These are phyloP conservation scores for Candida alai DNA, from an alignment of 805 yeast species.

Conservation along the genomic window DNA sequence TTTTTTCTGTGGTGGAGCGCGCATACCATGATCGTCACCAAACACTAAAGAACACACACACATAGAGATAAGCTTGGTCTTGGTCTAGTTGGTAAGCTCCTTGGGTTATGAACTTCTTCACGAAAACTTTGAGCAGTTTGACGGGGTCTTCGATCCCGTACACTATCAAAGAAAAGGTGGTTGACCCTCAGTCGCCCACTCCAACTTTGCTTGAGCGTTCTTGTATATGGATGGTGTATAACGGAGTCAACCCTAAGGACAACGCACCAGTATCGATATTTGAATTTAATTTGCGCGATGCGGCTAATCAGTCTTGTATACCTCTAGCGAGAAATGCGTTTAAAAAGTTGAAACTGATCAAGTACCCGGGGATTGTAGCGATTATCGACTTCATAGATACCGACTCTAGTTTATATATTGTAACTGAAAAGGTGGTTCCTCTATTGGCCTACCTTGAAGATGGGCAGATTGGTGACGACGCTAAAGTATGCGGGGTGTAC, in stretches of 20 bases:
- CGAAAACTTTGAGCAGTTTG: slow-evolving; percentile 55
- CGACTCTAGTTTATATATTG: slow-evolving; percentile 52
- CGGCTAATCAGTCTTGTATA: slow-evolving; percentile 21
- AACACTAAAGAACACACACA: no score
- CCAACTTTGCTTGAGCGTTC: slow-evolving; percentile 19
- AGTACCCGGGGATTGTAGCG: slow-evolving; percentile 66
- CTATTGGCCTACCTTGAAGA: slow-evolving; percentile 37
- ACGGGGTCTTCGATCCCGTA: slow-evolving; percentile 61
- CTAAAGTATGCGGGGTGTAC: slow-evolving; percentile 52
- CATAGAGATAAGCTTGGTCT: no score
- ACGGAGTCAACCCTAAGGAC: slow-evolving; percentile 54
- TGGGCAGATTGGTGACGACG: slow-evolving; percentile 24
- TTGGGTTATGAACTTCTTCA: slow-evolving; percentile 77
- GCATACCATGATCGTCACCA: no score
- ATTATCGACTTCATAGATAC: slow-evolving; percentile 62
- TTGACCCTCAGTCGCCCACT: slow-evolving; percentile 20
- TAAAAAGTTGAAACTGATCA: slow-evolving; percentile 49
- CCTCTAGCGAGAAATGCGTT: slow-evolving; percentile 32
- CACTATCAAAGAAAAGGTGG: slow-evolving; percentile 43
- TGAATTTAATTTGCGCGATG: slow-evolving; percentile 50
- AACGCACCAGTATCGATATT: slow-evolving; percentile 60
- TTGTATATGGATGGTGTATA: slow-evolving; percentile 60
- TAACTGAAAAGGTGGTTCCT: slow-evolving; percentile 67
- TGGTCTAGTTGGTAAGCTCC: no score
- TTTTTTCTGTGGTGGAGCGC: no score